Conservation (phyloP, 1,139 yeast genomes). For the Lodderomyces oxycetoniae region DNA sequence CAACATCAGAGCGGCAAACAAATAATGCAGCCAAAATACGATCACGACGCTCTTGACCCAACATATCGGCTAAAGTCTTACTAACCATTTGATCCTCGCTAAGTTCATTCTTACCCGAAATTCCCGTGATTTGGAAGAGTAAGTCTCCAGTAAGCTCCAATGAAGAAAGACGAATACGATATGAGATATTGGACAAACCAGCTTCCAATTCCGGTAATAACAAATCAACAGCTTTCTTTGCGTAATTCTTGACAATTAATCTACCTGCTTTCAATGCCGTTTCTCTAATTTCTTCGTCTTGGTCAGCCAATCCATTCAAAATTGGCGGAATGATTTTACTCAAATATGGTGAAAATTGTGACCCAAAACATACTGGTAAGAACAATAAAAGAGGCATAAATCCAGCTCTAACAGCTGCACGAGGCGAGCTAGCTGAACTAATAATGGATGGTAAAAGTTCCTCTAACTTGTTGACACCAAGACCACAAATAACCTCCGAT, state of each 20-base stretch:
- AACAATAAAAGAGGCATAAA: constrained; percentile 86
- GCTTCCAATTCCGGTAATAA: constrained; percentile 88
- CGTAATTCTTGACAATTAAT: constrained; percentile 84
- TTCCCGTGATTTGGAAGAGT: constrained; percentile 91
- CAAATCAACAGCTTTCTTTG: constrained; percentile 88
- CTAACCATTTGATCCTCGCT: constrained; percentile 67
- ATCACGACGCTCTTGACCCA: constrained; percentile 88
- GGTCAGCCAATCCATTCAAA: constrained; percentile 85
- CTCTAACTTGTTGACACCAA: constrained; percentile 82
- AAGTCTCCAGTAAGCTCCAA: constrained; percentile 97
- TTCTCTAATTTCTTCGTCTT: constrained; percentile 81
- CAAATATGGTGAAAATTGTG: constrained; percentile 86
- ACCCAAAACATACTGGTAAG: constrained; percentile 91
- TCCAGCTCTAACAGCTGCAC: constrained; percentile 80
- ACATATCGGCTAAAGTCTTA: constrained; percentile 64
- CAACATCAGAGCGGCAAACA: constrained; percentile 88
- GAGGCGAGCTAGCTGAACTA: constrained; percentile 62
- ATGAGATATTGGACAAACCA: constrained; percentile 78
- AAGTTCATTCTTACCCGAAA: constrained; percentile 64
- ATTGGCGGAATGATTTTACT: constrained; percentile 84
- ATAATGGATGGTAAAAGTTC: constrained; percentile 80
- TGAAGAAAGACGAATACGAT: constrained; percentile 88
- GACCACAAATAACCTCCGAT: constrained; percentile 88
- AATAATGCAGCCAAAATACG: constrained; percentile 78
- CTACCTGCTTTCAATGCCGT: constrained; percentile 92